phyloP scores from a whole-genome alignment of 129 eudicot genomes.

The Dittrichia graveolens region DNA sequence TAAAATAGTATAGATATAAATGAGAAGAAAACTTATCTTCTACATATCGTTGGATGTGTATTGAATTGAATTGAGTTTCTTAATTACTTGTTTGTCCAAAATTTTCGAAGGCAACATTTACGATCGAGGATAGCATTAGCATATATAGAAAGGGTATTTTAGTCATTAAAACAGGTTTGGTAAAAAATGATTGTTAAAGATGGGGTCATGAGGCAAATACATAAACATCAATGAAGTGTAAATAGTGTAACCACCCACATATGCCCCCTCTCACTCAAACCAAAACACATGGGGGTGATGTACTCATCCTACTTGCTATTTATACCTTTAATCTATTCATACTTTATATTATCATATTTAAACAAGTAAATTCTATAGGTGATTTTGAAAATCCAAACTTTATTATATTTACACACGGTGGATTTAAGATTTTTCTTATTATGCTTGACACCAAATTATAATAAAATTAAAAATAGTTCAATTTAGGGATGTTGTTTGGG shows the following conservation, averaged over 20 bases:
- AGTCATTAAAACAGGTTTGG: slow-evolving; percentile 33
- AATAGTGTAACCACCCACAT: slow-evolving; percentile 27
- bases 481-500: too few relatives aligned
- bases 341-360: neutral
- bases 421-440: too few relatives aligned
- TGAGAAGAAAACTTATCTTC: too few relatives aligned
- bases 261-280: slow-evolving; percentile 27
- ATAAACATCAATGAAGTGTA: slow-evolving; percentile 22
- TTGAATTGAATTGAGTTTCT: too few relatives aligned
- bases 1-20: too few relatives aligned
- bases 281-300: slow-evolving; percentile 25
- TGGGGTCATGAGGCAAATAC: slow-evolving; percentile 27
- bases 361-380: neutral
- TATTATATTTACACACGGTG: too few relatives aligned
- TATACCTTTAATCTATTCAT: neutral
- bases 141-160: neutral
- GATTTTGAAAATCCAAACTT: neutral
- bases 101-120: too few relatives aligned
- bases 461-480: too few relatives aligned
- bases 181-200: slow-evolving; percentile 19
- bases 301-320: slow-evolving; percentile 7
- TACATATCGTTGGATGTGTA: too few relatives aligned
- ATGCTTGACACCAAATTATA: too few relatives aligned
- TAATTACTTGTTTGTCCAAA: too few relatives aligned
- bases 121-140: neutral